These are phyloP conservation scores for Nepenthes gracilis DNA, from an alignment of 148 eudicot genomes.

Conservation along the genomic window DNA sequence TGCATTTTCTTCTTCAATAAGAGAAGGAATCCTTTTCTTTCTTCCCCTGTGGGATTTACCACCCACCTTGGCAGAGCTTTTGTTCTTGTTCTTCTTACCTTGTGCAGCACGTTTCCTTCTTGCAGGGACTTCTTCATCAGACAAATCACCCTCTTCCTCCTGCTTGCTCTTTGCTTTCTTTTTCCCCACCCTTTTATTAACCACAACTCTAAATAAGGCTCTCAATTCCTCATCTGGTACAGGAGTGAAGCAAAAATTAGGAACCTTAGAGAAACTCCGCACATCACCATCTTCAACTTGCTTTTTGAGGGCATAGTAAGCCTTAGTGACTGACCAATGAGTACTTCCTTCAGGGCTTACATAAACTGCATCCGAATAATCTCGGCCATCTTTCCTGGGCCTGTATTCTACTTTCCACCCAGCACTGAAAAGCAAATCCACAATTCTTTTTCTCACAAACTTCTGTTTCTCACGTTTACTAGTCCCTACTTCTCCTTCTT, in stretches of 20 bases:
- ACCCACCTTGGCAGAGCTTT: slow-evolving; percentile 6
- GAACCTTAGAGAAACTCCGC: slow-evolving; percentile 11
- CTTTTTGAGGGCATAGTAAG: slow-evolving; percentile 43
- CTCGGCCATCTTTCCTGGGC: slow-evolving; percentile 41
- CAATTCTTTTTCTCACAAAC: slow-evolving; percentile 48
- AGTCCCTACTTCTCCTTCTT: not conserved
- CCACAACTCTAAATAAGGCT: slow-evolving; percentile 42
- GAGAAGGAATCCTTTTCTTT: slow-evolving; percentile 5
- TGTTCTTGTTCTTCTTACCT: not conserved
- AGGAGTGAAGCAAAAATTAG: slow-evolving; percentile 38
- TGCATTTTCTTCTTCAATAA: slow-evolving; percentile 5
- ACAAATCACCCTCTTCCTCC: not conserved
- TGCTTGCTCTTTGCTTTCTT: not conserved
- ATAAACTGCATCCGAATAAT: slow-evolving; percentile 62
- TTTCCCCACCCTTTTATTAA: slow-evolving; percentile 22
- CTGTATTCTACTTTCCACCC: slow-evolving; percentile 78
- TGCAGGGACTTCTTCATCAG: not conserved
- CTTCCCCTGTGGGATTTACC: slow-evolving; percentile 6
- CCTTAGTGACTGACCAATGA: slow-evolving; percentile 80
- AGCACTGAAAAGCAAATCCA: slow-evolving; percentile 42
- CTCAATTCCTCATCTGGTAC: slow-evolving; percentile 59
- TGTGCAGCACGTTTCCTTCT: not conserved
- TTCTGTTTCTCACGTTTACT: slow-evolving; percentile 24
- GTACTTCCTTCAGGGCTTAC: slow-evolving; percentile 44
- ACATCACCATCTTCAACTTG: slow-evolving; percentile 42